Evolutionary conservation across 176 grass and related monocot species (phyloP).

Genomic region (Secale cereale): DNA sequence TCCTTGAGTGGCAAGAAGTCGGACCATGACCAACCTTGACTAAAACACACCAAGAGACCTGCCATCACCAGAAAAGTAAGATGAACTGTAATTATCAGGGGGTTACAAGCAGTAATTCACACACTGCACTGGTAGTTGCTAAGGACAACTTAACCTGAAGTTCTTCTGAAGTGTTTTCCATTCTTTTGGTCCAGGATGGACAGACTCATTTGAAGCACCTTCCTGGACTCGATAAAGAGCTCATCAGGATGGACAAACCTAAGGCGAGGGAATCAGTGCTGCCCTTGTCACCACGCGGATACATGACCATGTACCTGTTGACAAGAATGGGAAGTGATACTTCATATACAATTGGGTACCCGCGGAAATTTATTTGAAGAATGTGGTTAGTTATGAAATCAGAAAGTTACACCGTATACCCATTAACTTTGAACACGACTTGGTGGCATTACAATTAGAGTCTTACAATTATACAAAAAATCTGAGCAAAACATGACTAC

Average conservation of each 20-base stretch:
- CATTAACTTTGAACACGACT: neutral
- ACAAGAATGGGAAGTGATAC: neutral
- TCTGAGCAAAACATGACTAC: neutral
- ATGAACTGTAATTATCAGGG: neutral
- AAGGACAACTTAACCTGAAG: neutral
- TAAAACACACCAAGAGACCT: neutral
- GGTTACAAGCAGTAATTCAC: neutral
- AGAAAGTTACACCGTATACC: neutral
- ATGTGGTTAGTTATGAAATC: neutral
- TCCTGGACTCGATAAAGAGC: neutral
- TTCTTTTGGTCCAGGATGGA: neutral
- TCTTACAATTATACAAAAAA: neutral
- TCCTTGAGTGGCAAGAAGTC: neutral
- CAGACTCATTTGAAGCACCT: neutral
- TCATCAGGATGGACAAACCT: neutral
- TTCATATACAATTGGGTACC: neutral
- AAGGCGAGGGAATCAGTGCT: slow-evolving; percentile 14
- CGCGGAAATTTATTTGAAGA: neutral
- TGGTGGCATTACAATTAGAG: neutral
- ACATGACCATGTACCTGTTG: slow-evolving; percentile 19
- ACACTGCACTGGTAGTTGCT: neutral
- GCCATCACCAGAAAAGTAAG: neutral
- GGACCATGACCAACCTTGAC: neutral
- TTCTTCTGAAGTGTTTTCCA: neutral
- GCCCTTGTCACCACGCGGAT: neutral